A percentile compares a stretch with the other conserved stretches of the same genome.
phyloP scores from a whole-genome alignment of 768 basidiomycete species.

The Pleurotus salmoneostramineus region DNA sequence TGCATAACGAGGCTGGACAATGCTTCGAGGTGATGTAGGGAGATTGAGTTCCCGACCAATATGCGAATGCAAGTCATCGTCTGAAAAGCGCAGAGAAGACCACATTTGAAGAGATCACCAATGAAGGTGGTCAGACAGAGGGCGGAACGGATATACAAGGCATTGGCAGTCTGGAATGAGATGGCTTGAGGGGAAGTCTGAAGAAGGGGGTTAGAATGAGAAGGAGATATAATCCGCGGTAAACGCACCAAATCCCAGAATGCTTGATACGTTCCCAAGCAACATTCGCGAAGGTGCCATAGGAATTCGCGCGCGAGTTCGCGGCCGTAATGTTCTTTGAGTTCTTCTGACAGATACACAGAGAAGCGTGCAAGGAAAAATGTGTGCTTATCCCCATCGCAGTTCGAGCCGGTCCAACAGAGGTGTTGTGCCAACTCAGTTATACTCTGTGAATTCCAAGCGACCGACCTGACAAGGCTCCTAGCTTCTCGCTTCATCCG shows the following conservation, averaged over 20 bases:
- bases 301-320: conserved; percentile 19
- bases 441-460: conserved; percentile 17
- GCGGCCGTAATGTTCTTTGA: conserved; percentile 13
- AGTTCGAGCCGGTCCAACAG: conserved; percentile 15
- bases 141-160: conserved; percentile 16
- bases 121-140: conserved; percentile 19
- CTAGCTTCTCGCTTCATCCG: background rate
- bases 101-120: conserved; percentile 22
- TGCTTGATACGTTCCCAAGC: conserved; percentile 18
- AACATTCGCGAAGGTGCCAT: conserved; percentile 20
- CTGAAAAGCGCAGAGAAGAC: conserved; percentile 17
- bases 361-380: conserved; percentile 19
- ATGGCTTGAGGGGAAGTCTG: conserved; percentile 11
- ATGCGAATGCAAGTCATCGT: conserved; percentile 16
- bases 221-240: background rate
- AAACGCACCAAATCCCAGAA: conserved; percentile 22
- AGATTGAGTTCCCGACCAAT: conserved; percentile 17
- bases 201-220: background rate
- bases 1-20: conserved; percentile 16
- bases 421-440: conserved; percentile 24
- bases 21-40: conserved; percentile 23
- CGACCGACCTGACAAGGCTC: background rate
- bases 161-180: conserved; percentile 12
- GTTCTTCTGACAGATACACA: conserved; percentile 14
- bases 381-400: conserved; percentile 4